Conservation (phyloP, 2,329 filamentous ascomycete genomes). For the Fusarium torulosum region DNA sequence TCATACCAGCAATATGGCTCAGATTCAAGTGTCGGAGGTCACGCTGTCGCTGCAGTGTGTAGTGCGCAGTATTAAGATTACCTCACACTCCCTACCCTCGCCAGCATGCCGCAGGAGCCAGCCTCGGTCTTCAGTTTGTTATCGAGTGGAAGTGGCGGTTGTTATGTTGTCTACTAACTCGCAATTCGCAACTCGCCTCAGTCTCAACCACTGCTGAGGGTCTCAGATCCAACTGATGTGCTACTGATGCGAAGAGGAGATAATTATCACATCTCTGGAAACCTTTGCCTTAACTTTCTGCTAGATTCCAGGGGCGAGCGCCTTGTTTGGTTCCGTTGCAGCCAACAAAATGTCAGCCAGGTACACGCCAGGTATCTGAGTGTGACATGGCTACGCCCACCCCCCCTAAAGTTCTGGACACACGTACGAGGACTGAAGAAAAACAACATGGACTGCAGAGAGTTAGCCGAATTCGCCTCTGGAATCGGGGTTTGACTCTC, state of each 20-base stretch:
- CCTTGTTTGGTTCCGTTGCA: background rate
- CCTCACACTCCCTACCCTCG: constrained; percentile 26
- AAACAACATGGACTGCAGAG: background rate
- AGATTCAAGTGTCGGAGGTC: constrained; percentile 41
- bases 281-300: background rate
- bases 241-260: background rate
- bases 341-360: background rate
- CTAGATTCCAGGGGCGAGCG: constrained; percentile 32
- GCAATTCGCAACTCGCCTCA: background rate
- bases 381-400: background rate
- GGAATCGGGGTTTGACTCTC: background rate
- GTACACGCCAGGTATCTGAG: background rate
- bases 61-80: constrained; percentile 41
- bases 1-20: constrained; percentile 29
- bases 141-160: background rate
- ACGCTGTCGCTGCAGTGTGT: constrained; percentile 43
- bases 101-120: constrained; percentile 4
- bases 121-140: background rate
- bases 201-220: background rate
- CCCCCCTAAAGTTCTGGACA: background rate
- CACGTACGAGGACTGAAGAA: background rate
- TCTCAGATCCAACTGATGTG: background rate
- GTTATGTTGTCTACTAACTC: background rate
- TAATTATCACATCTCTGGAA: background rate
- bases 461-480: constrained; percentile 20